Conservation (phyloP, 2,329 filamentous ascomycete species). For the Fusarium praegraminearum region DNA sequence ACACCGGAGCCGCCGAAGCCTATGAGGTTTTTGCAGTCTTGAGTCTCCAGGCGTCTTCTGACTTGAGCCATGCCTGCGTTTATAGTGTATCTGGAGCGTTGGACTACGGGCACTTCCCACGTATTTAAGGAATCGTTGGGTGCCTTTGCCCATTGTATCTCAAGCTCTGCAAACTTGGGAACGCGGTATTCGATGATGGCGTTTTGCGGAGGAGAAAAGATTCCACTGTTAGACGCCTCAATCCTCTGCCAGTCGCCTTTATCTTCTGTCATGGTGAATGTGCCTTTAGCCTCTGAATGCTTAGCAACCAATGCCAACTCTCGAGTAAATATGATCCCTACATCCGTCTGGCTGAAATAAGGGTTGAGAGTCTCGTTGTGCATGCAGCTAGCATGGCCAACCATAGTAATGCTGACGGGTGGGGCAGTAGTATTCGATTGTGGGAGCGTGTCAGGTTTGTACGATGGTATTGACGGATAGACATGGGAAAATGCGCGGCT, state of each 20-base stretch:
- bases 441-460: neutral
- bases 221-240: neutral
- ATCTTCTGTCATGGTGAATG: conserved; percentile 3
- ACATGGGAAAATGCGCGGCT: neutral
- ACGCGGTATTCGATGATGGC: conserved; percentile 3
- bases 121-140: neutral
- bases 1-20: neutral
- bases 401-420: neutral
- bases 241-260: conserved; percentile 8
- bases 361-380: no score
- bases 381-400: neutral
- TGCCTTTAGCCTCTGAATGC: neutral
- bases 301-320: conserved; percentile 3
- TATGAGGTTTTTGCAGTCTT: neutral
- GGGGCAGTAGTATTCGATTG: neutral
- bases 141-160: conserved; percentile 9
- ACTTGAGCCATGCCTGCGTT: neutral
- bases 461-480: neutral
- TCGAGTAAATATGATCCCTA: neutral
- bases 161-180: neutral
- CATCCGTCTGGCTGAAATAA: neutral
- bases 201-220: neutral
- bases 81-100: neutral
- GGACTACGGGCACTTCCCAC: conserved; percentile 5
- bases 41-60: neutral